Base-by-base conservation (phyloP, 1,284 basidiomycete species). In the Austroboletus novae-zelandiae region DNA sequence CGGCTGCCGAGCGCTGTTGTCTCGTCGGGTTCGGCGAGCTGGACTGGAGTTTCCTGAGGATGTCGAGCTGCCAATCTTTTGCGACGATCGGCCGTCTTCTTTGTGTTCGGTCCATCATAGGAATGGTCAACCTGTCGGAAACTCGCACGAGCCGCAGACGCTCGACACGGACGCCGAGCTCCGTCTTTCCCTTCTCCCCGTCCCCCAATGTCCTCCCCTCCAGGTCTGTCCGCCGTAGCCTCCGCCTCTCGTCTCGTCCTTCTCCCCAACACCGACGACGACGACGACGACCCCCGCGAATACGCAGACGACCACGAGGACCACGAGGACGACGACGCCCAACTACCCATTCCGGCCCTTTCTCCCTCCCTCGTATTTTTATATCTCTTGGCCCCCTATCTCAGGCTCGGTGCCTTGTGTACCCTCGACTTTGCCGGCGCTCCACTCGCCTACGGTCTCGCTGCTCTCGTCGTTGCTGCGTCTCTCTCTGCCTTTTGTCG, bases 341-440 rank as follows among this genome's bases (percentile, higher is more conserved):
- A 71, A 52, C 71, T 72, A 1, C 61, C 74, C n/a, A 69, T 79
- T 23, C 77, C 77, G 18, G 77, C 80, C 4, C 75, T 89, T 44
- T 64, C 77, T 17, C 76, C 82, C 5, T 69, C 75, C n/a, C 61
- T 76, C 41, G 77, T 86, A 42, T 83, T 89, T 60, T 71, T 88
- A 9, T 85, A 87, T 66, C 80, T 89, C 50, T 70, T 87, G 47
- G 71, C 80, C 4, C 85, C 86, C 5, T 82, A 78, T 61, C 74
- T 88, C 56, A 85, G 81, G 60, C 75, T 89, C 31, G 86, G 87
- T 15, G 83, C 85, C 27, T 72, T 89, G 52, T 71, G 82, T 43
- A 59, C 85, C 4, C 75, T 79, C 9, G 73, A 75, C 52, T 36
- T 56, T 11, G 70, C 70, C 2, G 66, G 68, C 36, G 61, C 77